Base-by-base conservation (phyloP, 805 yeast genomes). In the Maudiozyma bulderi region DNA sequence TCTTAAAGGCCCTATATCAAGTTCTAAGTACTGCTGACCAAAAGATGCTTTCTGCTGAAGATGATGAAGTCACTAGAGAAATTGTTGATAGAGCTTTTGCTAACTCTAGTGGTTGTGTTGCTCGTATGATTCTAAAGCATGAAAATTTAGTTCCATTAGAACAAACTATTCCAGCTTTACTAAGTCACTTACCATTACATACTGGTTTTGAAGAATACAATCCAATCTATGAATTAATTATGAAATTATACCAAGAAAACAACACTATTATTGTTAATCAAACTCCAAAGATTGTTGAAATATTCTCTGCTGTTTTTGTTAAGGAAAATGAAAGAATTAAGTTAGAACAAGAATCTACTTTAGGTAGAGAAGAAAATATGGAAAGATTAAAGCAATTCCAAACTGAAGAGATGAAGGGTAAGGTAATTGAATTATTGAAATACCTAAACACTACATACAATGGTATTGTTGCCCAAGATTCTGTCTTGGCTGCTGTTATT, bases 21-120 rank as follows among this genome's bases (percentile, higher is more conserved):
- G 72, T 89, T 58, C 74, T 93, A 62, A 80, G 78, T 68, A 84
- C 84, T 66, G 89, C 88, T 52, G 87, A 86, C 66, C 81, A 78
- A 67, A 85, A 84, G 70, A 83, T 79, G 49, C 57, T 72, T 20
- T 57, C 64, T 44, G 66, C 64, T 43, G 77, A 70, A 48, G 79
- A 73, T 49, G 88, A 82, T 59, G 95, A 84, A 56, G 91, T 85
- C 66, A 75, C 86, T 34, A 77, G 77, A 60, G 95, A 88, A 55
- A 84, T 80, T 52, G 78, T 86, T 58, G 82, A 83, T 70, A 78
- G 95, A 72, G 81, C 95, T 6, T 80, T 79, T 57, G 96, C 98
- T 52, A 93, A 93, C 67, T 96, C 96, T 5, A 84, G 93, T 67
- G 99, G 99, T 42, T 93, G 98, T 77, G 95, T 90, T 50, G 90